Base-by-base conservation (phyloP, 2,329 filamentous ascomycete species). In the Hortaea werneckii region DNA sequence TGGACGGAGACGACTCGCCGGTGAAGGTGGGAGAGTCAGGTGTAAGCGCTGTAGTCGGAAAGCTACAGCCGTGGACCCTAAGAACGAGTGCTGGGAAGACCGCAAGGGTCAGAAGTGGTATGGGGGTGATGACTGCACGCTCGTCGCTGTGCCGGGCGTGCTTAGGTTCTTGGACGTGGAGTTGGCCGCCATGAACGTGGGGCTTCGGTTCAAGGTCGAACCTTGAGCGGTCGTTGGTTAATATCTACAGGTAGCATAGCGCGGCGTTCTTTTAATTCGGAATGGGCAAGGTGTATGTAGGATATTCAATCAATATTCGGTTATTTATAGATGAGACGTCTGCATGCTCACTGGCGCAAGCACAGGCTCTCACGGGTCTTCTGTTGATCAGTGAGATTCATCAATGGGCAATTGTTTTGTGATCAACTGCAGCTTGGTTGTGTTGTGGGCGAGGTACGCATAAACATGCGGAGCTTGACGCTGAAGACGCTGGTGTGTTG, bases 121-220 rank as follows among this genome's bases (percentile, higher is more conserved):
- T 30, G 92, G 92, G 6, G 92, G 92, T 41, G 86, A 90, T 53
- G 80, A 96, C 62, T 92, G 92, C 3, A 92, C 89, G 3, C 75
- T 92, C 54, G 87, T 98, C 32, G 89, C 88, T 44, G 86, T 98
- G 11, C 92, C 92, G 0, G 90, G 89, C 52, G 92, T 94, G 45
- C 70, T 98, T 65, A 87, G 86, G 68, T 96, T 85, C 71, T 69
- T 98, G 54, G 92, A 98, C 68, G 89, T 95, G 13, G 92, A 98
- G 68, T 71, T 98, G 58, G 87, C 89, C 32, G 88, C 88, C 46
- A 98, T 98, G 92, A 92, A 92, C 44, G 83, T 98, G 44, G 84
- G 88, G 69, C 79, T 98, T 69, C 95, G 87, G 74, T 96, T 95
- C 64, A 83, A 83, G 65, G 84, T 96, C 39, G 71, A 73, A 40